Base-by-base conservation (phyloP, 495 filamentous ascomycete species). In the Stereocaulon alpinum region DNA sequence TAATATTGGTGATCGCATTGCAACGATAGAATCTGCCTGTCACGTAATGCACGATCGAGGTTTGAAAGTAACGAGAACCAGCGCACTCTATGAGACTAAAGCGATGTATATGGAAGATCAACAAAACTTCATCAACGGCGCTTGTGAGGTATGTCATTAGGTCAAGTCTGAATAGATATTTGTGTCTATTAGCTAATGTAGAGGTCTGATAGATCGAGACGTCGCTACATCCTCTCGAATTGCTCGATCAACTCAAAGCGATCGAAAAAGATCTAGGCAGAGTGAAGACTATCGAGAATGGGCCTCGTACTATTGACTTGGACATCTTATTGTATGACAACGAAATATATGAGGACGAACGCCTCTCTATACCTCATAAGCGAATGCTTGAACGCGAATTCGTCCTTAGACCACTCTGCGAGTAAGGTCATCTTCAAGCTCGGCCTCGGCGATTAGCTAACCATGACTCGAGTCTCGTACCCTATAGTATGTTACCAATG, bases 71-170 rank as follows among this genome's bases (percentile, higher is more conserved):
- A 79, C 82, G 56, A 74, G 85, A 64, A 96, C 92, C 0, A 96
- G 93, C 68, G 83, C 84, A 56, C 76, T 98, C 41, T 98, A 92
- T 76, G 89, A 97, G 73, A 98, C 92, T 7, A 82, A 88, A 61
- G 88, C 93, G 24, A 98, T 98, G 93, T 97, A 98, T 73, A 85
- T 96, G 63, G 72, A 86, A 62, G 85, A 95, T 66, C 93, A 98
- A 69, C 82, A 82, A 59, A 79, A 83, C 18, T 98, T 97, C 66
- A 72, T 97, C 43, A 98, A 98, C 69, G 93, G 91, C 37, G 91
- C 85, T 56, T 95, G 90, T 70, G 89, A 98, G 84, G 93, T 96
- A 63, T 68, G 79, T 75, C 24, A 24, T 59, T 53, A 22, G 29
- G 37, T 32, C 44, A 54, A 55, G 34, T 22, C 24, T 3, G 24